Evolutionary conservation across 352 stramenopile species (phyloP), one percentile per base, ranked within the genome.

Genomic region (Achlya hypogyna): DNA sequence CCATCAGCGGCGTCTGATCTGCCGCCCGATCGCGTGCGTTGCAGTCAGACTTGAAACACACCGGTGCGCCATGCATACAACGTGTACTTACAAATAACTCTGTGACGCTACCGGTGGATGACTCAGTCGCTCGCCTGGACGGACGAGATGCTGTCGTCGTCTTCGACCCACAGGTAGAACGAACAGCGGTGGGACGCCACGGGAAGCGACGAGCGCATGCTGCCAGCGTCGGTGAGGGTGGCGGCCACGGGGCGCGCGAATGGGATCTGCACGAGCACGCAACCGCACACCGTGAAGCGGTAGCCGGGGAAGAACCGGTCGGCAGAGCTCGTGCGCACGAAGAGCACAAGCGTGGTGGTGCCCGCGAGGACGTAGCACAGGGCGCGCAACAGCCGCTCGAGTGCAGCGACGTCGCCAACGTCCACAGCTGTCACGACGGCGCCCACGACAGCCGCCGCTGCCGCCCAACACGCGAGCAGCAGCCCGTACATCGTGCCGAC

Each of bases 401-500:
- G 34, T 14, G 34, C 34, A 6, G 34, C 6, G 34, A 14, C 34
- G 23, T 22, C 20, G 20, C 20, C 54, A 14, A 63, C 16, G 29
- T 31, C 42, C 0, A 1, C 1, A 8, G 5, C 34, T 5, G 45
- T 67, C 16, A 67, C n/a, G 23, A 35, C 16, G 23, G 49, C 29
- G 31, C 63, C 63, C 10, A 47, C 69, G 32, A 70, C 66, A 16
- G 73, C 45, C 0, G 31, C n/a, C 27, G 28, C 27, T 35, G 53
- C 32, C 18, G 45, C 69, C 69, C 69, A 73, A 10, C 52, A 53
- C 6, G 69, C 71, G 10, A 73, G 31, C 22, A 63, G 25, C 18
- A 69, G 32, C 4, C 69, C 69, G 45, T 72, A 66, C 52, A 73
- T 73, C n/a, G 62, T 66, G 1, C 65, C 69, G 0, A 63, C 38